A percentile compares a stretch with the other conserved stretches of the same genome.
phyloP scores from a whole-genome alignment of 441 rosid genomes.

The Pelargonium myrrhifolium region DNA sequence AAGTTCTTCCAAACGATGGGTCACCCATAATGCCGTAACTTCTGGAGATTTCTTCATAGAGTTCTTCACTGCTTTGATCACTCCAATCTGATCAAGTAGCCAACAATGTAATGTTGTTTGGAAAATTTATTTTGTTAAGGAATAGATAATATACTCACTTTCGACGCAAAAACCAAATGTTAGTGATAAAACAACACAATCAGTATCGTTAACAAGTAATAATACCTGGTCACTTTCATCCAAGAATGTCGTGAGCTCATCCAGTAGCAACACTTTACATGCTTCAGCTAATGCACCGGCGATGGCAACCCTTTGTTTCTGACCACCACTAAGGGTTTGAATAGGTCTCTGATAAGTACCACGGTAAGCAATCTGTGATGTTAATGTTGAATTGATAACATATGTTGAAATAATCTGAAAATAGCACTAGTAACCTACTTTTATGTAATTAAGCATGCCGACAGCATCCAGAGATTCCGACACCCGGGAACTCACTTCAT shows the following conservation, averaged over 20 bases:
- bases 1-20: slow-evolving; percentile 87
- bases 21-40: slow-evolving; percentile 84
- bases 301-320: slow-evolving; percentile 91
- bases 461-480: slow-evolving; percentile 64
- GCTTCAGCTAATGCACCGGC: slow-evolving; percentile 98
- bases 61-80: slow-evolving; percentile 71
- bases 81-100: slow-evolving; percentile 50
- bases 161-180: no score
- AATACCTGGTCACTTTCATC: slow-evolving; percentile 81
- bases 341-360: slow-evolving; percentile 58
- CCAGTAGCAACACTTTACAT: slow-evolving; percentile 71
- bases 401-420: background rate
- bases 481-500: slow-evolving; percentile 62
- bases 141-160: no score
- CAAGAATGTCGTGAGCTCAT: slow-evolving; percentile 90
- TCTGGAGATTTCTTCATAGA: slow-evolving; percentile 46
- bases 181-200: no score
- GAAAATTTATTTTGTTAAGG: no score
- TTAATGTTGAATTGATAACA: background rate
- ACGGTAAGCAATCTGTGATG: background rate
- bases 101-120: background rate
- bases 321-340: slow-evolving; percentile 97
- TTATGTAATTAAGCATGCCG: slow-evolving; percentile 63
- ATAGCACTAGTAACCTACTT: slow-evolving; percentile 33
- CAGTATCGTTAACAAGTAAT: background rate